Evolutionary conservation across 306 rosid species (phyloP).

Genomic region (Dalbergia cultrata): DNA sequence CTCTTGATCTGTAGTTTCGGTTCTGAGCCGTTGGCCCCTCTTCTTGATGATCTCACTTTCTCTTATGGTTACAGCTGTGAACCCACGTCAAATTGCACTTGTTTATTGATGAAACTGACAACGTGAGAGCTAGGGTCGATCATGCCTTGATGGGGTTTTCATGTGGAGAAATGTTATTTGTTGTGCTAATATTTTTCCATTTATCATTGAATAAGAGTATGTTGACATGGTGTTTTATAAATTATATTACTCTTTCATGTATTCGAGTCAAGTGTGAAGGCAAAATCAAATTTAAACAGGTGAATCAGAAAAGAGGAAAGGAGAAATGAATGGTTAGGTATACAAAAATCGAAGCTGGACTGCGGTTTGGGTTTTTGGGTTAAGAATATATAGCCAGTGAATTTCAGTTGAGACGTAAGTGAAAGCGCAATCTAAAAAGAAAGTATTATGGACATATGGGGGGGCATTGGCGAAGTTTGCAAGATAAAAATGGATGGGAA

Average conservation of each 20-base stretch:
- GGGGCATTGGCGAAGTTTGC: not conserved
- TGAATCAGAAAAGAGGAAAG: not conserved
- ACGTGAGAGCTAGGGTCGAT: not conserved
- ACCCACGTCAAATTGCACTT: constrained; percentile 28
- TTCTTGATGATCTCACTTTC: constrained; percentile 23
- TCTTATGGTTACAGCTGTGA: not conserved
- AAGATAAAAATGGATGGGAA: constrained; percentile 29
- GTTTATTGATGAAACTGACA: constrained; percentile 32
- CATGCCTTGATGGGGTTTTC: not conserved
- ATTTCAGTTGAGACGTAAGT: constrained; percentile 37
- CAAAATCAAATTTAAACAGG: not conserved
- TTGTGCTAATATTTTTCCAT: too few species aligned
- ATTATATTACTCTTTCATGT: not conserved
- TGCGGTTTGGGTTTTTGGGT: constrained; percentile 41
- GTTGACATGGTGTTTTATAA: too few species aligned
- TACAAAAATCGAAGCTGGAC: constrained; percentile 41
- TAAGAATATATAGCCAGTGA: not conserved
- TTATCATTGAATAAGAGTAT: too few species aligned
- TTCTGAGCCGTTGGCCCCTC: constrained; percentile 22
- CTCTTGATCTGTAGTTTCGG: constrained; percentile 8
- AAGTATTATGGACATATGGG: constrained; percentile 18
- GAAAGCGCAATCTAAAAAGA: constrained; percentile 38
- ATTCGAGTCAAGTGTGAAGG: constrained; percentile 28
- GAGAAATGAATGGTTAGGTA: constrained; percentile 19
- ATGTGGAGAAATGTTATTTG: too few species aligned